A percentile compares a stretch with the other conserved stretches of the same genome.
Conservation (phyloP, 176 grass and related monocot genomes). For the barley (Hordeum vulgare) region MorexV3_pseudomolecules_assembly NC_058522.1:33355077-33355576, state of each 20-base stretch:
- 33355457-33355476: neutral
- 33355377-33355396: neutral
- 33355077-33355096: neutral
- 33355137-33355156: neutral
- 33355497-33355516: neutral
- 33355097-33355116: neutral
- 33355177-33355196: neutral
- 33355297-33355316: neutral
- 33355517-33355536: neutral
- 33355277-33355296: neutral
- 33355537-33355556: slow-evolving; percentile 9
- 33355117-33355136: neutral
- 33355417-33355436: neutral
- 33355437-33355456: neutral
- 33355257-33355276: slow-evolving; percentile 1
- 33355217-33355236: neutral
- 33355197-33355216: neutral
- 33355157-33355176: neutral
- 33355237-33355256: neutral
- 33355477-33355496: neutral
- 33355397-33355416: neutral
- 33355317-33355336: neutral
- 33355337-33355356: neutral
- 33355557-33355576: neutral
- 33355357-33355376: neutral